Percentiles rank a stretch among this genome's conserved stretches.
These are phyloP conservation scores for Nigrograna mackinnonii DNA, from an alignment of 2,329 filamentous ascomycete species.

Conservation along the genomic window DNA sequence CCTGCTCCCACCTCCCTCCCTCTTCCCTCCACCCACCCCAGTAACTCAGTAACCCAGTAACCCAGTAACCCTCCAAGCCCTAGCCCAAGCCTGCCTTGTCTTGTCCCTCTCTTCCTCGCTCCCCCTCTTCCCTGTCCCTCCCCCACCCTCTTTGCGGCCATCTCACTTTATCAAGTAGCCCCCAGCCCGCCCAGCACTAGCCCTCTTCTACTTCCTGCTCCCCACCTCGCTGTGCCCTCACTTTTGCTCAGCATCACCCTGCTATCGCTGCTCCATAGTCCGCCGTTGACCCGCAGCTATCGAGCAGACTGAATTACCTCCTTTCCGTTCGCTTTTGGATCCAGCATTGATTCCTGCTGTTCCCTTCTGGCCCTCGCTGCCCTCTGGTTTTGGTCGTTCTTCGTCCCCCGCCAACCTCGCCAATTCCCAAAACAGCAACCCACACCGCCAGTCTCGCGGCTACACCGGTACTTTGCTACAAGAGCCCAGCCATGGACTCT, in stretches of 20 bases:
- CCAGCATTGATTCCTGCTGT: background rate
- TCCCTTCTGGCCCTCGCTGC: conserved; percentile 2
- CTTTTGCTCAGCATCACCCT: background rate
- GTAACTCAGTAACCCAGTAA: background rate
- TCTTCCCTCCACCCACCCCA: background rate
- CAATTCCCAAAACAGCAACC: conserved; percentile 38
- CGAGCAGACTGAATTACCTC: conserved; percentile 1
- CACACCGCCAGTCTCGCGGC: conserved; percentile 42
- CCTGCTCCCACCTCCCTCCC: background rate
- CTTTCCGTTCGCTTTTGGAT: conserved; percentile 12
- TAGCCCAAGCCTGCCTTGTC: background rate
- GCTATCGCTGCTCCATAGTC: conserved; percentile 3
- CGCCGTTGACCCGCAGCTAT: conserved; percentile 8
- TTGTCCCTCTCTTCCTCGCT: background rate
- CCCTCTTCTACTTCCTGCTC: background rate
- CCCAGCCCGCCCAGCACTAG: too few relatives aligned
- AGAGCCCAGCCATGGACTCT: conserved; percentile 41
- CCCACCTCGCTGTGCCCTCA: too few relatives aligned
- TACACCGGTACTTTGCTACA: conserved; percentile 46
- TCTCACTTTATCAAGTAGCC: background rate
- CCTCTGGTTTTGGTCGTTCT: conserved; percentile 12
- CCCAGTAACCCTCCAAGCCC: too few relatives aligned
- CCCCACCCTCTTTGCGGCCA: background rate
- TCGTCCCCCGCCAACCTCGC: conserved; percentile 15
- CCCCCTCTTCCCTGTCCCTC: background rate